Percentiles rank a stretch among this genome's conserved stretches.
Evolutionary conservation across 2,329 filamentous ascomycete genomes (phyloP).

Genomic region (Amylocarpus encephaloides): DNA sequence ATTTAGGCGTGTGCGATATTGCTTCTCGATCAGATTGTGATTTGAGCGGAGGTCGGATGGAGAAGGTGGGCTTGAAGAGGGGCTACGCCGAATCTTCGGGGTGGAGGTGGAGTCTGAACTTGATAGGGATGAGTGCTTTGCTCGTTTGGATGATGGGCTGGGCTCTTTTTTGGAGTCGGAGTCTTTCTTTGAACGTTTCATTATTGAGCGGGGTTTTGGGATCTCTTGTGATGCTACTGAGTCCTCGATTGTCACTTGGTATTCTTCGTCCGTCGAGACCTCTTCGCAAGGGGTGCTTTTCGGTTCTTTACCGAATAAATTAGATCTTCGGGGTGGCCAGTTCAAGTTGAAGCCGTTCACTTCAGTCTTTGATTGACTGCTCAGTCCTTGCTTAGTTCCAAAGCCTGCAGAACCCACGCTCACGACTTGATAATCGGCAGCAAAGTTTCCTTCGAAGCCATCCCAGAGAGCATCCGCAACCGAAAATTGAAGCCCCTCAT

Average conservation of each 20-base stretch:
- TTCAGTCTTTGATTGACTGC: background rate
- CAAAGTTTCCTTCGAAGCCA: background rate
- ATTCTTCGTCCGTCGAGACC: background rate
- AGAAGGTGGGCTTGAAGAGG: background rate
- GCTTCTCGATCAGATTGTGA: slow-evolving; percentile 16
- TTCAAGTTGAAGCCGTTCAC: background rate
- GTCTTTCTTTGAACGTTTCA: too few species aligned
- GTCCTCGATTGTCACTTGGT: background rate
- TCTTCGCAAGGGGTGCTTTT: background rate
- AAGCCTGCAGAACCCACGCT: background rate
- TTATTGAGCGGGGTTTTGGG: too few species aligned
- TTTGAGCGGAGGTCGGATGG: slow-evolving; percentile 5
- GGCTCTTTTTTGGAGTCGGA: background rate
- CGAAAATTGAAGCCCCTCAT: background rate
- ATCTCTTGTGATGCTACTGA: too few species aligned
- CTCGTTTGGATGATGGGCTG: background rate
- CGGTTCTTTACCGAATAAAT: background rate
- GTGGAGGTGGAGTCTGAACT: background rate
- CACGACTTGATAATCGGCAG: background rate
- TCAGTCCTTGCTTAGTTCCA: background rate
- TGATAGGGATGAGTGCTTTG: background rate
- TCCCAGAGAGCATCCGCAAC: background rate
- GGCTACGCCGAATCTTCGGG: background rate
- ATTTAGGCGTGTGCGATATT: slow-evolving; percentile 15
- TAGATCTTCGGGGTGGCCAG: background rate